Evolutionary conservation across 2,329 filamentous ascomycete species (phyloP).

Genomic region (Pyrenochaeta sp.): DNA sequence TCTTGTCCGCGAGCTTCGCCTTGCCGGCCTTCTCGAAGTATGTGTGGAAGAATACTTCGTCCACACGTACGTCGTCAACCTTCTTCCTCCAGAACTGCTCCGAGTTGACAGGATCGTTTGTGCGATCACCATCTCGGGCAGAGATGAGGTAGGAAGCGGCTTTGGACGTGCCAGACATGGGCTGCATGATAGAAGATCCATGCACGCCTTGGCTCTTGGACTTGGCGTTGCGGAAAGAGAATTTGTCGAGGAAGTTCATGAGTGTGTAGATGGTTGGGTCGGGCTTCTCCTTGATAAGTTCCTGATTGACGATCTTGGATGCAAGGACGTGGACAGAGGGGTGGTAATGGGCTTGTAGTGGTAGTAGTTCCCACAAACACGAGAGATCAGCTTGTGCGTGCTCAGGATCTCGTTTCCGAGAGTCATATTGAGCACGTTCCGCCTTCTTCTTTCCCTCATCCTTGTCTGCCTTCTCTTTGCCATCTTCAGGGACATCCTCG

Average conservation of each 20-base stretch:
- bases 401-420: slow-evolving; percentile 88
- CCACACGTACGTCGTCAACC: slow-evolving; percentile 82
- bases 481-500: slow-evolving; percentile 65
- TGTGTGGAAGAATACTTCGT: slow-evolving; percentile 97
- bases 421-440: slow-evolving; percentile 69
- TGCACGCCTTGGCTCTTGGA: slow-evolving; percentile 65
- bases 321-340: slow-evolving; percentile 91
- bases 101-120: slow-evolving; percentile 76
- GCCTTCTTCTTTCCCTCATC: slow-evolving; percentile 21
- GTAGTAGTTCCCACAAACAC: slow-evolving; percentile 91
- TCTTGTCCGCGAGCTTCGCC: slow-evolving; percentile 63
- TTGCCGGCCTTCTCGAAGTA: slow-evolving; percentile 80
- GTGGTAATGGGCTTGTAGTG: slow-evolving; percentile 84
- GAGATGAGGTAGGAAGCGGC: slow-evolving; percentile 68
- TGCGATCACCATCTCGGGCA: slow-evolving; percentile 64
- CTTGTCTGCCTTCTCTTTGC: slow-evolving; percentile 29
- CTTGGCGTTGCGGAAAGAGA: slow-evolving; percentile 96
- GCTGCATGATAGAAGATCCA: slow-evolving; percentile 96
- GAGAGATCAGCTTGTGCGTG: slow-evolving; percentile 91
- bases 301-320: slow-evolving; percentile 70
- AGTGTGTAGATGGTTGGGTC: slow-evolving; percentile 90
- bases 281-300: slow-evolving; percentile 81
- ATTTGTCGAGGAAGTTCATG: slow-evolving; percentile 95
- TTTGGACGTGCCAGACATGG: slow-evolving; percentile 71
- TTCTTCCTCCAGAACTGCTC: slow-evolving; percentile 92